Conservation (phyloP, 2,329 filamentous ascomycete genomes). For the Exophiala alcalophila region DNA sequence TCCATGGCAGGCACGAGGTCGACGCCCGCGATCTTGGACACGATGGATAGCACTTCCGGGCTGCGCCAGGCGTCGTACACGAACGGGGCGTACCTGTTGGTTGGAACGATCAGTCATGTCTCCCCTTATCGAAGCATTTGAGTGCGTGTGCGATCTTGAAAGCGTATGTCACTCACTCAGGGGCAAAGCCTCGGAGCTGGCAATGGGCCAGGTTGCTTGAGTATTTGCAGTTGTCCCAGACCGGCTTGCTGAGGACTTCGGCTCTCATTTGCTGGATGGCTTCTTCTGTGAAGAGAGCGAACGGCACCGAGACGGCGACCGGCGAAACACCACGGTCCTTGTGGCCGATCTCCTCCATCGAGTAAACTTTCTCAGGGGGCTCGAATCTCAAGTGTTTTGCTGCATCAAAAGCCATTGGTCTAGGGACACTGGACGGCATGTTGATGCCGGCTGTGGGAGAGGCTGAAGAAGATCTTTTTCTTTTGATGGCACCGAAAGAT, state of each 20-base stretch:
- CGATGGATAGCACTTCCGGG: slow-evolving; percentile 51
- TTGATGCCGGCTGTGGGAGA: slow-evolving; percentile 1
- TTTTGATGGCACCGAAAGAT: slow-evolving; percentile 7
- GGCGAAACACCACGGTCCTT: slow-evolving; percentile 57
- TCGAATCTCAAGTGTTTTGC: slow-evolving; percentile 54
- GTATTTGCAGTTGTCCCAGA: slow-evolving; percentile 55
- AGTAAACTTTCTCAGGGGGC: slow-evolving; percentile 49
- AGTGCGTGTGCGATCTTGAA: no score
- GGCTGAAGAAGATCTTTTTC: slow-evolving; percentile 16
- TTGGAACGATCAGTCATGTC: no score
- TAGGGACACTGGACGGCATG: slow-evolving; percentile 28
- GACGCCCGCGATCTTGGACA: slow-evolving; percentile 57
- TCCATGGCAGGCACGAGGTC: slow-evolving; percentile 57
- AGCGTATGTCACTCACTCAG: slow-evolving; percentile 54
- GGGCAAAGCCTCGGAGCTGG: slow-evolving; percentile 53
- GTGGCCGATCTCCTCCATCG: slow-evolving; percentile 62
- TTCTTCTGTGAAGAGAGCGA: slow-evolving; percentile 59
- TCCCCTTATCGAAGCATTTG: no score
- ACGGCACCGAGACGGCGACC: slow-evolving; percentile 61
- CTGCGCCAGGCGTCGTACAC: slow-evolving; percentile 58
- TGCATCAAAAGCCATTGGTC: slow-evolving; percentile 47
- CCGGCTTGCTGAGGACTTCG: slow-evolving; percentile 56
- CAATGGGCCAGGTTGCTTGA: slow-evolving; percentile 53
- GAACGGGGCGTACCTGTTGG: slow-evolving; percentile 57
- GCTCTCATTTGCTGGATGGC: slow-evolving; percentile 59